A percentile compares a stretch with the other conserved stretches of the same genome.
These are phyloP conservation scores for Coemansia asiatica DNA, from an alignment of 192 early-diverging fungal species.

Conservation along the genomic window DNA sequence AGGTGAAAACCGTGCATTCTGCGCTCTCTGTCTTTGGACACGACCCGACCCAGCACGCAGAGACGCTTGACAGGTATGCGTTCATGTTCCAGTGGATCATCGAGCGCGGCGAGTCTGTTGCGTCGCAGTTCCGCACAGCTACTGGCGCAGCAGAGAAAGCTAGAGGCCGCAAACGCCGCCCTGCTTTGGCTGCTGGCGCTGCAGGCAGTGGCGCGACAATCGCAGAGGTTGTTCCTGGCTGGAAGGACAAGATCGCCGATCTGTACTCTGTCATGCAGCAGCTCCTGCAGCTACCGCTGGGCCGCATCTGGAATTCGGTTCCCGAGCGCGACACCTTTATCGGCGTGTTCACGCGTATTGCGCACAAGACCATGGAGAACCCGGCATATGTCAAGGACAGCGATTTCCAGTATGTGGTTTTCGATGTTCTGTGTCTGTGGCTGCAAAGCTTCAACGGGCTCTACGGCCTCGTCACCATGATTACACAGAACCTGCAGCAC, in stretches of 20 bases:
- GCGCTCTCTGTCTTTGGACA: conserved; percentile 69
- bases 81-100: conserved; percentile 85
- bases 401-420: conserved; percentile 60
- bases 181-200: conserved; percentile 6
- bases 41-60: conserved; percentile 64
- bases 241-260: conserved; percentile 50
- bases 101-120: conserved; percentile 63
- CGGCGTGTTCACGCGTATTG: conserved; percentile 72
- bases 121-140: conserved; percentile 26
- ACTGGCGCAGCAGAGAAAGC: conserved; percentile 4
- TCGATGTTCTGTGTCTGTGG: conserved; percentile 72
- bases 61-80: conserved; percentile 76
- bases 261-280: conserved; percentile 32
- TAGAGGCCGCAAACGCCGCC: conserved; percentile 45
- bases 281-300: conserved; percentile 54
- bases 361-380: conserved; percentile 82
- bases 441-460: conserved; percentile 77
- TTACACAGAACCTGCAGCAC: conserved; percentile 80
- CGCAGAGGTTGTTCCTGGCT: conserved; percentile 41
- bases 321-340: conserved; percentile 51
- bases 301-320: conserved; percentile 64
- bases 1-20: conserved; percentile 60
- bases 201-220: conserved; percentile 28
- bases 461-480: conserved; percentile 73
- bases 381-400: conserved; percentile 63